phyloP scores from a whole-genome alignment of 1,284 basidiomycete species.

The Austroboletus novae-zelandiae region DNA sequence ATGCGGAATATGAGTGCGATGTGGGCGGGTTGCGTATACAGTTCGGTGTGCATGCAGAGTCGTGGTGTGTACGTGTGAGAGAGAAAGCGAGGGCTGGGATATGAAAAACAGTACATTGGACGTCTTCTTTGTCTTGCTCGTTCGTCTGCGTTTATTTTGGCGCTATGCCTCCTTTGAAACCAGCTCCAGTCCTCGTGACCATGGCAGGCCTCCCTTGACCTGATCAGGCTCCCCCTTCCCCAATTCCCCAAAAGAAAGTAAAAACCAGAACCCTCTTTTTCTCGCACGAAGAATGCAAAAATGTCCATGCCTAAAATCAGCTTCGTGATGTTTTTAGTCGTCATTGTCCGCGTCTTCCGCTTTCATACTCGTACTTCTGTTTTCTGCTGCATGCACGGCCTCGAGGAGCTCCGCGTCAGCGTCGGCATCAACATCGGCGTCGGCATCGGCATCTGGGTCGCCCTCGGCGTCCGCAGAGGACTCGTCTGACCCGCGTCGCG shows the following conservation, averaged over 20 bases:
- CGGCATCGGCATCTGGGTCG: conserved; percentile 35
- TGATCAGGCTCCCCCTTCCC: conserved; percentile 12
- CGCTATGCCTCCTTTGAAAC: background rate
- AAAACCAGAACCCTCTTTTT: background rate
- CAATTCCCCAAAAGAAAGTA: conserved; percentile 7
- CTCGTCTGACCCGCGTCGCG: conserved; percentile 25
- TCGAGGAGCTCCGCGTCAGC: conserved; percentile 41
- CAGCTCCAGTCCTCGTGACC: no score
- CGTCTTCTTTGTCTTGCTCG: background rate
- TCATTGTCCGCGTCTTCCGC: conserved; percentile 36
- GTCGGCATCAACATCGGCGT: conserved; percentile 32
- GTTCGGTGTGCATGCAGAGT: conserved; percentile 12
- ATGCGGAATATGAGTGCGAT: background rate
- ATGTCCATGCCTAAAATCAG: background rate
- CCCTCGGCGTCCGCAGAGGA: conserved; percentile 30
- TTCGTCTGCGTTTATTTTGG: background rate
- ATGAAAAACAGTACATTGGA: background rate
- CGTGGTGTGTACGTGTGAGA: background rate
- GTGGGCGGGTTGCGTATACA: conserved; percentile 1
- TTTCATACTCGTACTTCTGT: conserved; percentile 34
- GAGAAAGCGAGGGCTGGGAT: background rate
- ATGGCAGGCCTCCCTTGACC: no score
- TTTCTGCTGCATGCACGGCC: conserved; percentile 45
- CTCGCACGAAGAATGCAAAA: background rate
- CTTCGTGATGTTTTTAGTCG: conserved; percentile 7